Conservation (phyloP, 192 early-diverging fungal genomes). For the Coemansia sp. region DNA sequence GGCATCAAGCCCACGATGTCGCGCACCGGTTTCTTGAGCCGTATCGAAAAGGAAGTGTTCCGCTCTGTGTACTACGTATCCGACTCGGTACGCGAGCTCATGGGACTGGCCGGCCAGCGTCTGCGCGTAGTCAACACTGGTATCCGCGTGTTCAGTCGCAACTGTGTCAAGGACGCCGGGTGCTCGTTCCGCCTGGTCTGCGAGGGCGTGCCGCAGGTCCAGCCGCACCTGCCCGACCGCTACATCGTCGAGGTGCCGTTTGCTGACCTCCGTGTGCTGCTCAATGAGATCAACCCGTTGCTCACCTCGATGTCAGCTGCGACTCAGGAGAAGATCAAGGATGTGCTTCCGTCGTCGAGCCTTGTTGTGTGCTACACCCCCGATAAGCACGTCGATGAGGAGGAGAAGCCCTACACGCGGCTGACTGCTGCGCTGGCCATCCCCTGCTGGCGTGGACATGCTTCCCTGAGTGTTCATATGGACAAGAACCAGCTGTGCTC, state of each 20-base stretch:
- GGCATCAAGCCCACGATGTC: constrained; percentile 75
- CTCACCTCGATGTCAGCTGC: constrained; percentile 46
- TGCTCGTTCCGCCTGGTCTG: constrained; percentile 66
- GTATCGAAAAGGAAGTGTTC: constrained; percentile 66
- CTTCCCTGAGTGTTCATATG: constrained; percentile 69
- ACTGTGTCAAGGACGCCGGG: constrained; percentile 55
- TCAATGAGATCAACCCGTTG: constrained; percentile 55
- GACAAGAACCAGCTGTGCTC: constrained; percentile 70
- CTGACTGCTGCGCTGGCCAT: constrained; percentile 52
- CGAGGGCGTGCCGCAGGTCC: constrained; percentile 64
- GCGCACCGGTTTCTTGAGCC: constrained; percentile 78
- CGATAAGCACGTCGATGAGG: constrained; percentile 13
- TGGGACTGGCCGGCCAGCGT: constrained; percentile 59
- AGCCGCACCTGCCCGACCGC: constrained; percentile 48
- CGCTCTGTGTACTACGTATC: constrained; percentile 85
- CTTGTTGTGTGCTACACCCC: constrained; percentile 57
- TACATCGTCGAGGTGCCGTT: constrained; percentile 50
- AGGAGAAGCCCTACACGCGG: constrained; percentile 35
- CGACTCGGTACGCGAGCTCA: constrained; percentile 68
- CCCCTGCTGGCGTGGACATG: constrained; percentile 70
- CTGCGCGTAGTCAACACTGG: constrained; percentile 90
- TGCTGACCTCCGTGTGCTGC: constrained; percentile 49
- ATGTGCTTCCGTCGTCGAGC: constrained; percentile 53
- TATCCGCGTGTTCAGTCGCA: constrained; percentile 80
- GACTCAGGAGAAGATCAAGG: constrained; percentile 32